phyloP scores from a whole-genome alignment of 495 filamentous ascomycete species.

The Xylaria castorea region DNA sequence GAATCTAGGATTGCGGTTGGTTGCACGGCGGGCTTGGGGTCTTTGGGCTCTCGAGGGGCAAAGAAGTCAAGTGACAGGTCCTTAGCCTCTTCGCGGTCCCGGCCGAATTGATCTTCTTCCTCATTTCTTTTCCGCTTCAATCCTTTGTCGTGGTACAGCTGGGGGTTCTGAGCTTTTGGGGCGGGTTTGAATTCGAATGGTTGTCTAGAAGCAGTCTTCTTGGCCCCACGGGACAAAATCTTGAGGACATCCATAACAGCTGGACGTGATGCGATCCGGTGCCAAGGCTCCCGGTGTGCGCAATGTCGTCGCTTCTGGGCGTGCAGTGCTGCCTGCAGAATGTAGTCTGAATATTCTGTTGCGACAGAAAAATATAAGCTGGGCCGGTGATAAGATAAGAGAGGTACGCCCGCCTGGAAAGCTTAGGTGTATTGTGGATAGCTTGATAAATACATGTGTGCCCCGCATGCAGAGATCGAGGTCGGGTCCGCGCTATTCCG shows the following conservation, averaged over 20 bases:
- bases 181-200: slow-evolving; percentile 38
- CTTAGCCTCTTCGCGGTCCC: slow-evolving; percentile 36
- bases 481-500: neutral
- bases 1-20: slow-evolving; percentile 20
- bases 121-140: slow-evolving; percentile 59
- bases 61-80: slow-evolving; percentile 58
- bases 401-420: neutral
- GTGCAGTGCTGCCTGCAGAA: neutral
- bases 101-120: slow-evolving; percentile 34
- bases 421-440: neutral
- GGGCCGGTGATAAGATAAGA: slow-evolving; percentile 22
- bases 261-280: neutral
- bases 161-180: slow-evolving; percentile 50
- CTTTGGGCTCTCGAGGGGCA: slow-evolving; percentile 41
- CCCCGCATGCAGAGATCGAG: neutral
- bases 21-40: slow-evolving; percentile 30
- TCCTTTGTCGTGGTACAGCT: slow-evolving; percentile 58
- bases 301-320: neutral
- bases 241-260: slow-evolving; percentile 69
- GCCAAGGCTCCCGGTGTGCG: neutral
- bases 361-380: slow-evolving; percentile 14
- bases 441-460: slow-evolving; percentile 6
- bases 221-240: slow-evolving; percentile 70
- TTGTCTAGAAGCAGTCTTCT: slow-evolving; percentile 43
- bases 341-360: neutral